phyloP scores from a whole-genome alignment of 2,329 filamentous ascomycete genomes.

The Claviceps fusiformis region DNA sequence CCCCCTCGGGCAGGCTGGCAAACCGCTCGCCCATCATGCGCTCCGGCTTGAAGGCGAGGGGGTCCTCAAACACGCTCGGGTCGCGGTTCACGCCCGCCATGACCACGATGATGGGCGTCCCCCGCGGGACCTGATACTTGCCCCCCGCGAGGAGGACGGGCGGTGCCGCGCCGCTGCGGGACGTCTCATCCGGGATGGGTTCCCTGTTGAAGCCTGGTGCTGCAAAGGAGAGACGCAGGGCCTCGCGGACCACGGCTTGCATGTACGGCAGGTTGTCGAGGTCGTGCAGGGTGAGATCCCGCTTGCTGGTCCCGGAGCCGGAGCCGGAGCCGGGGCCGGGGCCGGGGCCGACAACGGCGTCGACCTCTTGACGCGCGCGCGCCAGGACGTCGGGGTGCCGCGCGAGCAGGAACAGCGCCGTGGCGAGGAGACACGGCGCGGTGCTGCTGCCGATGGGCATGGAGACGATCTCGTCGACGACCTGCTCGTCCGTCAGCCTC shows the following conservation, averaged over 20 bases:
- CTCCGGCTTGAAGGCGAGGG: constrained; percentile 31
- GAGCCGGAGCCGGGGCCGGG: no score
- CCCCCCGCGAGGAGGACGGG: constrained; percentile 34
- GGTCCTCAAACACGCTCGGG: constrained; percentile 32
- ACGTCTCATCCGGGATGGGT: constrained; percentile 26
- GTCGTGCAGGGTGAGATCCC: constrained; percentile 31
- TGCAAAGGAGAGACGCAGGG: constrained; percentile 38
- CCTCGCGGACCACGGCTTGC: constrained; percentile 39
- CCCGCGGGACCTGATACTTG: constrained; percentile 33
- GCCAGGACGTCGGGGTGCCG: constrained; percentile 35
- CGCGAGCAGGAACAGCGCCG: constrained; percentile 35
- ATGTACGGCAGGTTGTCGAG: constrained; percentile 38
- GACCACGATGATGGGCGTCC: constrained; percentile 36
- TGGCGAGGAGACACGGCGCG: constrained; percentile 30
- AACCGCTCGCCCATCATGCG: constrained; percentile 34
- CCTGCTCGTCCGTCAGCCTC: constrained; percentile 41
- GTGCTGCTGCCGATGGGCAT: constrained; percentile 48
- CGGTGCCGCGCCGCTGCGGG: no score
- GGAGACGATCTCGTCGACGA: constrained; percentile 55
- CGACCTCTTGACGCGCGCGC: constrained; percentile 39
- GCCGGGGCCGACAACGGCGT: constrained; percentile 29
- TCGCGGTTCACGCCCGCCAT: constrained; percentile 37
- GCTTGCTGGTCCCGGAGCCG: no score
- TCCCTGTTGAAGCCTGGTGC: constrained; percentile 44
- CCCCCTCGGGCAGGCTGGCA: constrained; percentile 27